Percentiles rank a stretch among this genome's conserved stretches.
These are phyloP conservation scores for Naegleria gruberi DNA, from an alignment of 208 protist species.

Conservation along the genomic window DNA sequence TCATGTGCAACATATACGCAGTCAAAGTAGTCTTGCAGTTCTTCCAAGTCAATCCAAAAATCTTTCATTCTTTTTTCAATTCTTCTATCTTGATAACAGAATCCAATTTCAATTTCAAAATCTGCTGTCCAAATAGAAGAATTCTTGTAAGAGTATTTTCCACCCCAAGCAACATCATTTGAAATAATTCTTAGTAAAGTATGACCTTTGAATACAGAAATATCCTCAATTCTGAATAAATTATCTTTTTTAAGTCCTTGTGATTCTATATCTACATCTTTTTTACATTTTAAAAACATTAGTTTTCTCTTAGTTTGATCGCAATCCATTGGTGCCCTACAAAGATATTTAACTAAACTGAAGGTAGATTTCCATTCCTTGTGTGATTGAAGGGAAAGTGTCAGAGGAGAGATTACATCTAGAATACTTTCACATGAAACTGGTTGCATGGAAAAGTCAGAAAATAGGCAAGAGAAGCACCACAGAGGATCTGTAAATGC, in stretches of 20 bases:
- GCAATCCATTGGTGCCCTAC: background rate
- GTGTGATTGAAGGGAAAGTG: background rate
- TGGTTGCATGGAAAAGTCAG: background rate
- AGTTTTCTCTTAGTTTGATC: background rate
- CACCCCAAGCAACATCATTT: background rate
- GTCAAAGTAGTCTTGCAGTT: background rate
- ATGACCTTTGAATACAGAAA: background rate
- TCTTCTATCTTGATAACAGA: slow-evolving; percentile 12
- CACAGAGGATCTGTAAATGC: background rate
- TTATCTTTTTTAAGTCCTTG: background rate
- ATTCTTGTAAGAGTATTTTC: background rate
- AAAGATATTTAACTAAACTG: background rate
- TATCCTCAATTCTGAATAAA: background rate
- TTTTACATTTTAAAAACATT: background rate
- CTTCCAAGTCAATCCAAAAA: background rate
- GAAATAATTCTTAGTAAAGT: background rate
- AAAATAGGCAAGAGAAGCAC: background rate
- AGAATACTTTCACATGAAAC: background rate
- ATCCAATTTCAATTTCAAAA: background rate
- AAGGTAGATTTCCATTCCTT: background rate
- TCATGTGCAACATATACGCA: background rate
- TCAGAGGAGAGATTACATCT: background rate
- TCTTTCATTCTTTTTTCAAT: background rate
- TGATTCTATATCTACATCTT: background rate
- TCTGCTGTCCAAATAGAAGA: background rate